phyloP scores from a whole-genome alignment of 768 basidiomycete species.

The Russula earlei region DNA sequence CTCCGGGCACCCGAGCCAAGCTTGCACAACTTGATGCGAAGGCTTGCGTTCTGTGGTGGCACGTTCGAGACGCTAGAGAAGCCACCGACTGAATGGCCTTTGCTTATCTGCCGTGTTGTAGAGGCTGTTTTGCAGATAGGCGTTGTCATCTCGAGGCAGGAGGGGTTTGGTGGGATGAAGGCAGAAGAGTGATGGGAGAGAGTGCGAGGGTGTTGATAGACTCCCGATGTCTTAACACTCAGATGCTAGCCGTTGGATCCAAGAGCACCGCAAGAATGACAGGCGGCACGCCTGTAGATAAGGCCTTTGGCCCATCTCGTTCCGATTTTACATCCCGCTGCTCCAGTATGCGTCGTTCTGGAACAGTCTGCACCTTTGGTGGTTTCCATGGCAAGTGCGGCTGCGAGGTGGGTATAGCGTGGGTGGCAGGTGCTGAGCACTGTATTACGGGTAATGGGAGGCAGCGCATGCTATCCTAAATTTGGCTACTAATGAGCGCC shows the following conservation, averaged over 20 bases:
- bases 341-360: neutral
- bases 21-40: neutral
- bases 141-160: neutral
- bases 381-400: constrained; percentile 3
- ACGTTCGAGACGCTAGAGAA: neutral
- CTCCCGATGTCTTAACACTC: neutral
- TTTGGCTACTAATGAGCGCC: neutral
- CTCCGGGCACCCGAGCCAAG: constrained; percentile 3
- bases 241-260: neutral
- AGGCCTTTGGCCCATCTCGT: neutral
- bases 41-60: neutral
- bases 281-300: neutral
- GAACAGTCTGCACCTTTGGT: neutral
- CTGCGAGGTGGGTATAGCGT: neutral
- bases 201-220: neutral
- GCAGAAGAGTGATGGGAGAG: neutral
- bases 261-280: neutral
- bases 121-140: neutral
- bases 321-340: neutral
- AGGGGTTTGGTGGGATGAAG: neutral
- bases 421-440: neutral
- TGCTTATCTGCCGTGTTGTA: neutral
- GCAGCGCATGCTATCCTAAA: neutral
- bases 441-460: neutral
- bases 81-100: neutral